Evolutionary conservation across 768 basidiomycete genomes (phyloP).

Genomic region (Favolaschia claudopus): DNA sequence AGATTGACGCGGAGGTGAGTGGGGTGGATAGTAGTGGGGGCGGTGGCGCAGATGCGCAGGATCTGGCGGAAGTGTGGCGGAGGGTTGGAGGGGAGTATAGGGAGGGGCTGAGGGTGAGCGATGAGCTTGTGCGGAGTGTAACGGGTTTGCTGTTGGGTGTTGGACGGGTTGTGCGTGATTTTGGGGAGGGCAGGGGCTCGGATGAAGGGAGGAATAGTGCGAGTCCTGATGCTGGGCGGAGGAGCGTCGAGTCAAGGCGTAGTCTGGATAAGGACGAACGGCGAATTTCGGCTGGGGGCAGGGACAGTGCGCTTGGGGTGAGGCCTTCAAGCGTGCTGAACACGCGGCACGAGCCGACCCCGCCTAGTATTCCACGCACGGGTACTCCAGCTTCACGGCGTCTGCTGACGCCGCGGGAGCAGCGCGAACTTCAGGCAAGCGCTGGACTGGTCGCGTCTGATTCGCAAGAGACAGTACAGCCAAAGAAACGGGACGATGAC

Average conservation of each 20-base stretch:
- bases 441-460: slow-evolving; percentile 43
- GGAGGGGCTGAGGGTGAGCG: slow-evolving; percentile 74
- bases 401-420: slow-evolving; percentile 65
- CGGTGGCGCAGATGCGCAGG: too few species aligned
- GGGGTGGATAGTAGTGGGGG: slow-evolving; percentile 36
- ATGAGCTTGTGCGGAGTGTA: slow-evolving; percentile 79
- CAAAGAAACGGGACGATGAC: slow-evolving; percentile 14
- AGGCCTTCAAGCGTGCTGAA: slow-evolving; percentile 43
- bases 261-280: slow-evolving; percentile 58
- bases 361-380: slow-evolving; percentile 28
- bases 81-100: slow-evolving; percentile 75
- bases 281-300: slow-evolving; percentile 42
- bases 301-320: slow-evolving; percentile 44
- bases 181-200: slow-evolving; percentile 37
- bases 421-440: slow-evolving; percentile 49
- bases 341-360: slow-evolving; percentile 25
- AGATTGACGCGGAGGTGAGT: slow-evolving; percentile 79
- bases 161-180: slow-evolving; percentile 73
- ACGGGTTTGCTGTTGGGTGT: slow-evolving; percentile 81
- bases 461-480: slow-evolving; percentile 52
- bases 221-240: slow-evolving; percentile 63
- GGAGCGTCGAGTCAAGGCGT: slow-evolving; percentile 62
- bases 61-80: slow-evolving; percentile 69
- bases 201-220: slow-evolving; percentile 51
- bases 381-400: slow-evolving; percentile 53